Conservation (phyloP, 371 early-diverging fungal species). For the Paramicrosporidium saccamoebae region DNA sequence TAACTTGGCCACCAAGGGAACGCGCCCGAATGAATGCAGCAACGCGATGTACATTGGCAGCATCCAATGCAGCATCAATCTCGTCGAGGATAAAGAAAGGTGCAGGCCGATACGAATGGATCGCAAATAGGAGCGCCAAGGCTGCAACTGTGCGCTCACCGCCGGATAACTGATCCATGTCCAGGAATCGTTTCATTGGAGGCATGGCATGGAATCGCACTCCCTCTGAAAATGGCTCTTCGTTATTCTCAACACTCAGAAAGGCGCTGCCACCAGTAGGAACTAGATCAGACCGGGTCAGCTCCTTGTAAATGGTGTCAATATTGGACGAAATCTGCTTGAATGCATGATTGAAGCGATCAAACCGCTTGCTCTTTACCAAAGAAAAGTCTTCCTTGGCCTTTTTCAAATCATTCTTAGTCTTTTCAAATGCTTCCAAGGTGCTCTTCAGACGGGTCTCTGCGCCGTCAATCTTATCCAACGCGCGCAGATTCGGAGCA, state of each 20-base stretch:
- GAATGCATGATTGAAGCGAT: conserved; percentile 56
- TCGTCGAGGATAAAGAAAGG: conserved; percentile 99
- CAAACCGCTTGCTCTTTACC: conserved; percentile 47
- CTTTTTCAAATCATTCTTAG: conserved; percentile 30
- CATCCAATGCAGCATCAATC: conserved; percentile 96
- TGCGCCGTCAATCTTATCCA: conserved; percentile 43
- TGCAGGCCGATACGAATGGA: conserved; percentile 73
- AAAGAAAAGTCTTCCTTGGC: conserved; percentile 40
- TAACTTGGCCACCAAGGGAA: too few species aligned
- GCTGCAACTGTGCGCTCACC: conserved; percentile 98
- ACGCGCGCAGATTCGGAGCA: conserved; percentile 57
- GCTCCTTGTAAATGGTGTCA: conserved; percentile 72
- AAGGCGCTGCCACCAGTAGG: conserved; percentile 87
- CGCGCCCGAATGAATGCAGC: conserved; percentile 47
- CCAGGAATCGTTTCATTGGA: conserved; percentile 92
- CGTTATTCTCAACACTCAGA: conserved; percentile 58
- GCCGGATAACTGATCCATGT: conserved; percentile 93
- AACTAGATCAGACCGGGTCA: conserved; percentile 36
- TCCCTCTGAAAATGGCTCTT: conserved; percentile 79
- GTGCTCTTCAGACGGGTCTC: conserved; percentile 33
- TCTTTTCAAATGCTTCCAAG: conserved; percentile 36
- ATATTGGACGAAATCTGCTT: conserved; percentile 56
- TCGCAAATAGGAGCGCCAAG: conserved; percentile 82
- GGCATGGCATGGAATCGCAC: conserved; percentile 97
- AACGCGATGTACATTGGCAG: conserved; percentile 73